Percentiles rank a stretch among this genome's conserved stretches.
Evolutionary conservation across 108 stramenopile genomes (phyloP).

Genomic region (Cylindrotheca closterium): DNA sequence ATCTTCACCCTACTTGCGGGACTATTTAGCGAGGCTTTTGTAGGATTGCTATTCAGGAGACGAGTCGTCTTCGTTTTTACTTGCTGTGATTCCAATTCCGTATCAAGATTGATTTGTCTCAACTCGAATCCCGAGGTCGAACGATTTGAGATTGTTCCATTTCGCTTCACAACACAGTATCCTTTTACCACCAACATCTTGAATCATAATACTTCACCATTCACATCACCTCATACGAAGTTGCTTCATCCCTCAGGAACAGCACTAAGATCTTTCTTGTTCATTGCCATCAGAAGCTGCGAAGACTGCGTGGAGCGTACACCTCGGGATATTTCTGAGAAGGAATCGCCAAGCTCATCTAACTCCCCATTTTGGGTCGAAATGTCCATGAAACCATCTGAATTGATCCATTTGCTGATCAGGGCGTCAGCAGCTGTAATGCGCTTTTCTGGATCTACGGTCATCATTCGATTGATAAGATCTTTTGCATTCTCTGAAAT

Average conservation of each 20-base stretch:
- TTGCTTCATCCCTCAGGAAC: background rate
- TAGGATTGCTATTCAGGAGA: too few relatives aligned
- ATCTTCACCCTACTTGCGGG: too few relatives aligned
- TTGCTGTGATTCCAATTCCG: too few relatives aligned
- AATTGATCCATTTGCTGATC: constrained; percentile 63
- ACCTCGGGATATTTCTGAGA: background rate
- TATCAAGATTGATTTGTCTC: too few relatives aligned
- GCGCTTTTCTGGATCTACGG: constrained; percentile 72
- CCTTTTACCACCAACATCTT: too few relatives aligned
- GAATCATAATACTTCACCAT: too few relatives aligned
- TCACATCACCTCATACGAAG: too few relatives aligned
- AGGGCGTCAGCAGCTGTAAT: constrained; percentile 63
- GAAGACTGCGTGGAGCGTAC: background rate
- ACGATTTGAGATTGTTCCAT: too few relatives aligned
- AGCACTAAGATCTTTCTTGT: background rate
- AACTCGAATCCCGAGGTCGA: too few relatives aligned
- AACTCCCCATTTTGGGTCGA: constrained; percentile 1
- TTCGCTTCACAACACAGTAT: too few relatives aligned
- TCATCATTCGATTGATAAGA: constrained; percentile 63
- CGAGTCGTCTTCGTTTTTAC: too few relatives aligned
- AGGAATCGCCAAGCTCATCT: background rate
- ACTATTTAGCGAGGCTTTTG: too few relatives aligned
- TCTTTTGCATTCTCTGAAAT: constrained; percentile 70
- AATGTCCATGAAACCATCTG: constrained; percentile 2
- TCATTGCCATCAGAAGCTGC: background rate